These are phyloP conservation scores for Imleria badia DNA, from an alignment of 768 basidiomycete genomes.

Conservation along the genomic window DNA sequence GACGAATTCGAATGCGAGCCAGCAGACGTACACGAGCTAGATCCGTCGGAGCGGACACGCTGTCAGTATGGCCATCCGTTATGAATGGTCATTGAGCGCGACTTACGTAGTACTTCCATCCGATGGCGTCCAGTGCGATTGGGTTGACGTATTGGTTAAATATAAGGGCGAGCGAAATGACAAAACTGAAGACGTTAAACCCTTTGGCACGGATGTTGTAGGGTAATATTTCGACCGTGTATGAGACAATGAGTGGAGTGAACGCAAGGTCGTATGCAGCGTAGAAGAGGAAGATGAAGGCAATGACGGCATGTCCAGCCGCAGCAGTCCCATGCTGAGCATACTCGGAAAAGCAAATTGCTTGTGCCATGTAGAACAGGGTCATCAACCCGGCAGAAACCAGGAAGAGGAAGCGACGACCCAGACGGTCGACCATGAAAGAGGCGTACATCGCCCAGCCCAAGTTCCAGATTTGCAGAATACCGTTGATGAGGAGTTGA, in stretches of 20 bases:
- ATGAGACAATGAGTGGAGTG: constrained; percentile 82
- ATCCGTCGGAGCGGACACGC: background rate
- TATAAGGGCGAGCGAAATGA: constrained; percentile 75
- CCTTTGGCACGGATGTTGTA: constrained; percentile 84
- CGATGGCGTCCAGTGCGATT: constrained; percentile 60
- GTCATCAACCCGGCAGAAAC: constrained; percentile 58
- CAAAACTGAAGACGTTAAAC: constrained; percentile 78
- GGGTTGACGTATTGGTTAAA: constrained; percentile 92
- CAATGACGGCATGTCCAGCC: constrained; percentile 73
- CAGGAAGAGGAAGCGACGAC: constrained; percentile 72
- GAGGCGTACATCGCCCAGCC: constrained; percentile 58
- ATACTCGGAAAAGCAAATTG: constrained; percentile 61
- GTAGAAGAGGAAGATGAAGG: constrained; percentile 83
- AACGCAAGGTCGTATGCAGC: constrained; percentile 80
- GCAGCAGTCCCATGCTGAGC: constrained; percentile 37
- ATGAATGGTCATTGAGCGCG: background rate
- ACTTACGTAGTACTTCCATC: constrained; percentile 76
- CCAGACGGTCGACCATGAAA: constrained; percentile 60
- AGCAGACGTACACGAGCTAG: constrained; percentile 67
- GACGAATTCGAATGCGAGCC: constrained; percentile 64
- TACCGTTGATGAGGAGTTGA: constrained; percentile 82
- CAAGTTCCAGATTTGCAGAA: constrained; percentile 83
- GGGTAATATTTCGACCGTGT: constrained; percentile 88
- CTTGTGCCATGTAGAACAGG: constrained; percentile 67
- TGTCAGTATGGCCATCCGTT: background rate